These are phyloP conservation scores for Globisporangium yorkense DNA, from an alignment of 352 stramenopile species.

Conservation along the genomic window DNA sequence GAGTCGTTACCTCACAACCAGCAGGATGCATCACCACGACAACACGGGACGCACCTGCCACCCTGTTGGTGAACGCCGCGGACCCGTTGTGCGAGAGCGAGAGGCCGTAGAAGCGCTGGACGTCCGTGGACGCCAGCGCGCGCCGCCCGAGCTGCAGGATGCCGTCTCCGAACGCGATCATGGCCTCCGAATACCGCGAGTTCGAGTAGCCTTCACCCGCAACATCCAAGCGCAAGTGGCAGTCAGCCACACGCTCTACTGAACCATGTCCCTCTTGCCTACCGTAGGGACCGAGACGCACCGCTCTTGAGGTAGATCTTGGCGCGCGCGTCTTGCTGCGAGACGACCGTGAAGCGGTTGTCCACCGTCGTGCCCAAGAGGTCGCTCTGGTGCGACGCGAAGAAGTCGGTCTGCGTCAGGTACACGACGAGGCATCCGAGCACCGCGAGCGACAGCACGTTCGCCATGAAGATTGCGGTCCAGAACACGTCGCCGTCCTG, in stretches of 20 bases:
- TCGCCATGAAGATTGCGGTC: slow-evolving; percentile 62
- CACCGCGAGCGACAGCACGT: slow-evolving; percentile 60
- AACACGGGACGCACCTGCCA: slow-evolving; percentile 30
- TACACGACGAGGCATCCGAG: slow-evolving; percentile 60
- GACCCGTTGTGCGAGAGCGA: slow-evolving; percentile 67
- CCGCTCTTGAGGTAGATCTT: slow-evolving; percentile 81
- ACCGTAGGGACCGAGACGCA: slow-evolving; percentile 8
- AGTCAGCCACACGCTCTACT: not conserved
- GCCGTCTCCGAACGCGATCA: slow-evolving; percentile 61
- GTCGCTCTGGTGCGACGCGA: slow-evolving; percentile 71
- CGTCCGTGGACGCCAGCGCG: slow-evolving; percentile 37
- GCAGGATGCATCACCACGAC: not conserved
- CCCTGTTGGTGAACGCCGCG: slow-evolving; percentile 53
- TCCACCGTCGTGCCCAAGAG: slow-evolving; percentile 79
- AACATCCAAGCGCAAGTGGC: not conserved
- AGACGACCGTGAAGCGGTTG: slow-evolving; percentile 76
- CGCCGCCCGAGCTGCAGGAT: slow-evolving; percentile 57
- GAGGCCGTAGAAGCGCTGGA: slow-evolving; percentile 63
- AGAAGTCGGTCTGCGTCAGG: slow-evolving; percentile 78
- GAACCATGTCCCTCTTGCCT: not conserved
- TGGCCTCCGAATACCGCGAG: slow-evolving; percentile 58
- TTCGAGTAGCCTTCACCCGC: slow-evolving; percentile 53
- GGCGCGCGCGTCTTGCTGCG: slow-evolving; percentile 44
- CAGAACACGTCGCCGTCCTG: slow-evolving; percentile 62
- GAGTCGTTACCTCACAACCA: not conserved